Evolutionary conservation across 352 stramenopile genomes (phyloP).

Genomic region (Phytophthora nicotianae): DNA sequence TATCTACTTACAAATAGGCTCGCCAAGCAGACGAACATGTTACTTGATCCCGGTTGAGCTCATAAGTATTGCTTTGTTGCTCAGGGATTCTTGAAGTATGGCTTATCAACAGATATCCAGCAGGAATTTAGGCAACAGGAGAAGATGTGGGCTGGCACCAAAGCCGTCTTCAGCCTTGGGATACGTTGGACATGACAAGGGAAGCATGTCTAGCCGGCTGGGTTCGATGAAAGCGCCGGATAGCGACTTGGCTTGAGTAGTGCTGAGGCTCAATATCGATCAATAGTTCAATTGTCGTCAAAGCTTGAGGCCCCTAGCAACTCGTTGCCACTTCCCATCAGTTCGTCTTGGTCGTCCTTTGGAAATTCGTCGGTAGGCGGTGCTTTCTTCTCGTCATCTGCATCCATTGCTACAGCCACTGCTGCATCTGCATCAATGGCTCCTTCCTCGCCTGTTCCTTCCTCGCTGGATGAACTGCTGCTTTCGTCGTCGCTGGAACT

Average conservation of each 20-base stretch:
- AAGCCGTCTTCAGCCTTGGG: slow-evolving; percentile 25
- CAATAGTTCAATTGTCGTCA: slow-evolving; percentile 50
- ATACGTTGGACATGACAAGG: slow-evolving; percentile 37
- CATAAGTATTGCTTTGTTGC: slow-evolving; percentile 18
- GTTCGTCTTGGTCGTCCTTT: slow-evolving; percentile 68
- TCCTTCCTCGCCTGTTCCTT: slow-evolving; percentile 41
- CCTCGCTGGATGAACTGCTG: slow-evolving; percentile 61
- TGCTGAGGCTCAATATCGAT: slow-evolving; percentile 4
- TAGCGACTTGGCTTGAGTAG: slow-evolving; percentile 3
- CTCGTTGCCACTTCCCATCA: slow-evolving; percentile 81
- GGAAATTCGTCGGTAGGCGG: slow-evolving; percentile 26
- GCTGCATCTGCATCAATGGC: slow-evolving; percentile 24
- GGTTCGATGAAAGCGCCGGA: slow-evolving; percentile 13
- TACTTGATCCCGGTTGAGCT: slow-evolving; percentile 7
- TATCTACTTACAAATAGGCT: slow-evolving; percentile 32
- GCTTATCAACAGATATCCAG: slow-evolving; percentile 28
- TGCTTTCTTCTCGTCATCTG: slow-evolving; percentile 37
- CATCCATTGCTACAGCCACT: slow-evolving; percentile 43
- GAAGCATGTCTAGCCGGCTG: slow-evolving; percentile 15
- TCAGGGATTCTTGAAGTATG: slow-evolving; percentile 11
- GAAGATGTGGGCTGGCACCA: slow-evolving; percentile 4
- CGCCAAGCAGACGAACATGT: slow-evolving; percentile 5
- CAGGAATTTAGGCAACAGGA: slow-evolving; percentile 17
- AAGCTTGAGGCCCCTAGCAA: slow-evolving; percentile 66
- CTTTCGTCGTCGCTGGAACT: slow-evolving; percentile 65